Conservation (phyloP, 257 asterid genomes). For the Lavandula angustifolia region DNA sequence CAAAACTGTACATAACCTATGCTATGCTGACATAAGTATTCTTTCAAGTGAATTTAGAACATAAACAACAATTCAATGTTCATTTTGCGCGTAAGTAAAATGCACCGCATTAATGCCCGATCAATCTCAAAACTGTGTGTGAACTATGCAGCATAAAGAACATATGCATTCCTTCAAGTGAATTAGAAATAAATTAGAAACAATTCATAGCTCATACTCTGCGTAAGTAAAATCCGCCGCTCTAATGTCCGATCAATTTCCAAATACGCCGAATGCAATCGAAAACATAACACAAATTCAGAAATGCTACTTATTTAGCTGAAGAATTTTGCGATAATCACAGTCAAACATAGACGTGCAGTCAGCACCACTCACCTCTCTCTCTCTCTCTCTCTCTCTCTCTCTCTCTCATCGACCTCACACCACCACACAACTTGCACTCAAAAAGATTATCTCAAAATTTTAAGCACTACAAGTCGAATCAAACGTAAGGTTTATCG, state of each 20-base stretch:
- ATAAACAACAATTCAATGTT: background rate
- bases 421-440: slow-evolving; percentile 28
- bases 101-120: slow-evolving; percentile 1
- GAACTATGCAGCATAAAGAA: no score
- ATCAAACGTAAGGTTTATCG: slow-evolving; percentile 19
- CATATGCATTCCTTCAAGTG: no score
- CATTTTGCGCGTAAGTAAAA: background rate
- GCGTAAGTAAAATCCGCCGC: no score
- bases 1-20: slow-evolving; percentile 4
- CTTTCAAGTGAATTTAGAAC: slow-evolving; percentile 3
- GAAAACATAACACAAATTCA: background rate
- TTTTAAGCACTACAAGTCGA: slow-evolving; percentile 24
- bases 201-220: no score
- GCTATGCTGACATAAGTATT: slow-evolving; percentile 7
- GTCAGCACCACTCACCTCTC: slow-evolving; percentile 21
- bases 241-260: background rate
- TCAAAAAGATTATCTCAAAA: slow-evolving; percentile 6
- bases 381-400: slow-evolving; percentile 20
- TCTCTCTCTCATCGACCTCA: slow-evolving; percentile 31
- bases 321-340: slow-evolving; percentile 19
- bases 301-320: slow-evolving; percentile 28
- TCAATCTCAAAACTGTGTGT: no score
- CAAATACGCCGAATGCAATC: slow-evolving; percentile 3
- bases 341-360: slow-evolving; percentile 25
- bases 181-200: no score